Conservation (phyloP, 2,329 filamentous ascomycete genomes). For the Fusarium protoensiforme region DNA sequence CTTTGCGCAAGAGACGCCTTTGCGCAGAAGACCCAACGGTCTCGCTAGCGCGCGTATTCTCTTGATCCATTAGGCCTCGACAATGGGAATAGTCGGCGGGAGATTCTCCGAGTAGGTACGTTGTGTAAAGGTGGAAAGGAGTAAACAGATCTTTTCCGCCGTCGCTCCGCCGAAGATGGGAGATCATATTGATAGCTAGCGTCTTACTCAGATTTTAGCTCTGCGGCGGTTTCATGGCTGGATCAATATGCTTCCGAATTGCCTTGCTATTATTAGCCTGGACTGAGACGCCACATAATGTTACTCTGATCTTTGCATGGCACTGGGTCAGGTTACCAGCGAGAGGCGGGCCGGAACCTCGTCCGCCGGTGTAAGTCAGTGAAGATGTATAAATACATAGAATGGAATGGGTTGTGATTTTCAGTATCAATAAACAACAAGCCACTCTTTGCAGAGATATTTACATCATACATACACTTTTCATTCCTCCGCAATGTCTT, state of each 20-base stretch:
- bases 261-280: neutral
- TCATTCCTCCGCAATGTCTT: neutral
- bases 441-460: neutral
- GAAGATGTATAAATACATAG: neutral
- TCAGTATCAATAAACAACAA: neutral
- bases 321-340: neutral
- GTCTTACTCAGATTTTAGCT: neutral
- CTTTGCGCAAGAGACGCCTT: neutral
- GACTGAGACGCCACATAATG: neutral
- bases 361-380: neutral
- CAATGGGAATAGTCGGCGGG: neutral
- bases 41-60: neutral
- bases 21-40: neutral
- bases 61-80: neutral
- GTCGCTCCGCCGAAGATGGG: neutral
- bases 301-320: neutral
- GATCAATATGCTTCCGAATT: neutral
- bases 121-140: neutral
- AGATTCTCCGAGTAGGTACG: neutral
- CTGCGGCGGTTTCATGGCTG: neutral
- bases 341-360: neutral
- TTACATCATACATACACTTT: neutral
- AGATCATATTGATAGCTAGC: neutral
- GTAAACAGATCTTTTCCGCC: neutral
- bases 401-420: neutral